Evolutionary conservation across 2,329 filamentous ascomycete species (phyloP).

Genomic region (Ilyonectria destructans): DNA sequence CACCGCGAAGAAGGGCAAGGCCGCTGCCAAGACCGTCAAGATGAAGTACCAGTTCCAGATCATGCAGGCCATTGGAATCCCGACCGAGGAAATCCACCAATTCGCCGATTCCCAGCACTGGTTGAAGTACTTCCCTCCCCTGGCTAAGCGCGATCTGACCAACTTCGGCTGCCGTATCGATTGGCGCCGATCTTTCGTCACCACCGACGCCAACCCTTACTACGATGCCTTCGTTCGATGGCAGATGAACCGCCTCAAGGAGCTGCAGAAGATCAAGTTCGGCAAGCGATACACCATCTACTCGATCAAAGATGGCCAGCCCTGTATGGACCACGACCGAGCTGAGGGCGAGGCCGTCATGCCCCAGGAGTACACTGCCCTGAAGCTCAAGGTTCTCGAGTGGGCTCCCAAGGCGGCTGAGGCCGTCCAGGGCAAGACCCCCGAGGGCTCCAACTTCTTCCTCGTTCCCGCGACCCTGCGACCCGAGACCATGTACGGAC

Average conservation of each 20-base stretch:
- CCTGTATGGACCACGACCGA: slow-evolving; percentile 66
- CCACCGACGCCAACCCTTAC: slow-evolving; percentile 96
- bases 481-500: slow-evolving; percentile 99
- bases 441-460: slow-evolving; percentile 85
- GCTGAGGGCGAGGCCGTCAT: slow-evolving; percentile 67
- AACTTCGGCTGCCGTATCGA: slow-evolving; percentile 91
- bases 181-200: slow-evolving; percentile 94
- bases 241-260: slow-evolving; percentile 96
- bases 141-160: slow-evolving; percentile 80
- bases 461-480: slow-evolving; percentile 93
- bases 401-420: slow-evolving; percentile 86
- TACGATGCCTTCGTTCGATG: slow-evolving; percentile 96
- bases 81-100: slow-evolving; percentile 89
- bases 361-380: slow-evolving; percentile 91
- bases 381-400: slow-evolving; percentile 93
- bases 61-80: slow-evolving; percentile 92
- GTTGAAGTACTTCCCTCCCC: slow-evolving; percentile 86
- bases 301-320: slow-evolving; percentile 64
- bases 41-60: slow-evolving; percentile 98
- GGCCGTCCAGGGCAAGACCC: slow-evolving; percentile 83
- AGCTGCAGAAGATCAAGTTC: slow-evolving; percentile 93
- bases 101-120: slow-evolving; percentile 95
- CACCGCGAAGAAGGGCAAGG: slow-evolving; percentile 92
- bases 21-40: slow-evolving; percentile 89
- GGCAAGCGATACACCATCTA: slow-evolving; percentile 96